Evolutionary conservation across 2,329 filamentous ascomycete species (phyloP).

Genomic region (Paraphaeosphaeria minitans): DNA sequence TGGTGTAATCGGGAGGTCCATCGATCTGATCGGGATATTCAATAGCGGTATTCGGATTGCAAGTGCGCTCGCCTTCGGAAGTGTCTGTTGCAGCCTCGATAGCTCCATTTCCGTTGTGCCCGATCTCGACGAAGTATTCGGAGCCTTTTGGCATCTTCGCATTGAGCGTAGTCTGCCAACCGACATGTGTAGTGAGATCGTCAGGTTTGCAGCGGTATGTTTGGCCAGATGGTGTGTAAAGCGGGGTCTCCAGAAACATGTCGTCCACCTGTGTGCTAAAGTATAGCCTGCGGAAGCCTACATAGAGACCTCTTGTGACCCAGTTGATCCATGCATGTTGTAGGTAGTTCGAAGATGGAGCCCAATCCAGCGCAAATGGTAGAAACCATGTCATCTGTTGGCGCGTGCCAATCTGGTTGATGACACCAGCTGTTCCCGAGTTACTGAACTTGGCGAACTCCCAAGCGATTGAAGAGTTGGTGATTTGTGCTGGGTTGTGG

Average conservation of each 20-base stretch:
- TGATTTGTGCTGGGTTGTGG: constrained; percentile 64
- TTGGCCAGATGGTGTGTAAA: constrained; percentile 52
- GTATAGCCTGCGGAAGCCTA: constrained; percentile 61
- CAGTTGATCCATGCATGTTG: constrained; percentile 68
- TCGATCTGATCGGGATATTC: constrained; percentile 49
- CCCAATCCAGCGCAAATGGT: constrained; percentile 58
- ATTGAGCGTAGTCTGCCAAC: constrained; percentile 39
- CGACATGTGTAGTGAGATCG: constrained; percentile 37
- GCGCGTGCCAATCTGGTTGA: constrained; percentile 62
- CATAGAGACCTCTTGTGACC: constrained; percentile 63
- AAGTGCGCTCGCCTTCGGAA: constrained; percentile 25
- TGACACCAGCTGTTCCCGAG: constrained; percentile 62
- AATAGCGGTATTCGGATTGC: constrained; percentile 42
- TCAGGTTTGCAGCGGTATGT: constrained; percentile 55
- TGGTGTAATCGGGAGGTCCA: constrained; percentile 54
- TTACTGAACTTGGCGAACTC: constrained; percentile 60
- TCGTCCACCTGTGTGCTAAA: constrained; percentile 66
- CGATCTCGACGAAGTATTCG: constrained; percentile 45
- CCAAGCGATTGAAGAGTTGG: constrained; percentile 58
- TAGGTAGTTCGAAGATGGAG: constrained; percentile 61
- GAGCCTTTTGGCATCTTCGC: constrained; percentile 40
- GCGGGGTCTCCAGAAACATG: constrained; percentile 59
- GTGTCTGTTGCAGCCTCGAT: constrained; percentile 43
- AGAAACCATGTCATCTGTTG: constrained; percentile 69
- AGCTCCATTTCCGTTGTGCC: constrained; percentile 47